phyloP scores from a whole-genome alignment of 2,329 filamentous ascomycete species.

The Talaromyces sp. region DNA sequence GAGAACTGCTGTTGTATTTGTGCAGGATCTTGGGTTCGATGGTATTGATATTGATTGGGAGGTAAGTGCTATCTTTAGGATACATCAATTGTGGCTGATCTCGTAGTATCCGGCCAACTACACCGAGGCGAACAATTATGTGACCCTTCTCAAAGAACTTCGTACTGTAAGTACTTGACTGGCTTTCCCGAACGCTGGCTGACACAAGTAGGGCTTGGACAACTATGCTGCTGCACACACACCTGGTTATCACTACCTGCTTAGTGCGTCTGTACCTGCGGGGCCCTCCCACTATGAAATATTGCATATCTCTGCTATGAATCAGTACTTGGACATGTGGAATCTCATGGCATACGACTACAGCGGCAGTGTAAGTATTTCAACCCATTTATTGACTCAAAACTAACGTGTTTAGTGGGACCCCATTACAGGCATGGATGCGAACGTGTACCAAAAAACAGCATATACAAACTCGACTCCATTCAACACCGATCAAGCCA shows the following conservation, averaged over 20 bases:
- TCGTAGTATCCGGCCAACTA: slow-evolving; percentile 30
- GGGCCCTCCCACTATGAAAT: slow-evolving; percentile 41
- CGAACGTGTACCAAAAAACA: slow-evolving; percentile 67
- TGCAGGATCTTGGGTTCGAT: slow-evolving; percentile 72
- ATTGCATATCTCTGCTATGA: slow-evolving; percentile 45
- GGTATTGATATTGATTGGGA: slow-evolving; percentile 46
- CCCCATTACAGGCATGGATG: slow-evolving; percentile 27
- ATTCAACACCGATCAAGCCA: slow-evolving; percentile 69
- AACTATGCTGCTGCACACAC: slow-evolving; percentile 40
- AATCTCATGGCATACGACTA: slow-evolving; percentile 82
- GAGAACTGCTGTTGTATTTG: slow-evolving; percentile 64
- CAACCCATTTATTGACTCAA: background rate
- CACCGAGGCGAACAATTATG: slow-evolving; percentile 34
- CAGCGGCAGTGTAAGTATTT: slow-evolving; percentile 18
- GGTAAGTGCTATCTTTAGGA: slow-evolving; percentile 22
- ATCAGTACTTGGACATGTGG: slow-evolving; percentile 50
- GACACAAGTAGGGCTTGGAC: slow-evolving; percentile 47
- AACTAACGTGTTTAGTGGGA: slow-evolving; percentile 13
- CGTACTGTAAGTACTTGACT: slow-evolving; percentile 23
- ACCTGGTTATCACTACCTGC: slow-evolving; percentile 41
- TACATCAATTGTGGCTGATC: slow-evolving; percentile 40
- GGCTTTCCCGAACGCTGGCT: background rate
- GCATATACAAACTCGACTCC: slow-evolving; percentile 65
- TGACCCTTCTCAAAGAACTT: slow-evolving; percentile 33
- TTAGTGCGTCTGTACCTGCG: slow-evolving; percentile 48